Evolutionary conservation across 257 asterid genomes (phyloP).

Genomic region (Scutellaria galericulata): DNA sequence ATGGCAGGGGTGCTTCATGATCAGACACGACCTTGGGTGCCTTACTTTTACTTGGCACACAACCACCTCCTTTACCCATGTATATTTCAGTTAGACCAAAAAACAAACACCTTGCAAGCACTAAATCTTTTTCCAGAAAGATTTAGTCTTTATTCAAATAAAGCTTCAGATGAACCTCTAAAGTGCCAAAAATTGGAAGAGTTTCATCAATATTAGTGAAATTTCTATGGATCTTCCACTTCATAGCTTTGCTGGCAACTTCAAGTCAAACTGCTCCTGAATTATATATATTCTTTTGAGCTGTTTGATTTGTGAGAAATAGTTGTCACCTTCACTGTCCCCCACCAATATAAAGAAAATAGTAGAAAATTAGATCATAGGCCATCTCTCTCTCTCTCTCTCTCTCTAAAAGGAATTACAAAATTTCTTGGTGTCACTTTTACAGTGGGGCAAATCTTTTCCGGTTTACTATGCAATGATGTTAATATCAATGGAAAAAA

Average conservation of each 20-base stretch:
- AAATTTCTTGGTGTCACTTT: too few species aligned
- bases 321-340: slow-evolving; percentile 13
- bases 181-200: background rate
- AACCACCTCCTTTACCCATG: slow-evolving; percentile 81
- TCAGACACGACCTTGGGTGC: slow-evolving; percentile 34
- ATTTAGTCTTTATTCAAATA: background rate
- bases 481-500: too few species aligned
- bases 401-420: too few species aligned
- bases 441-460: too few species aligned
- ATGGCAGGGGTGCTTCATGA: slow-evolving; percentile 31
- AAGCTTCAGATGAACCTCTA: background rate
- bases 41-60: slow-evolving; percentile 57
- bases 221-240: slow-evolving; percentile 18
- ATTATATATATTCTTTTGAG: background rate
- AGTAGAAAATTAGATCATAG: slow-evolving; percentile 8
- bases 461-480: too few species aligned
- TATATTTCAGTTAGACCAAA: slow-evolving; percentile 14
- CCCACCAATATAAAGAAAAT: slow-evolving; percentile 17
- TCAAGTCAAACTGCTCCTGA: slow-evolving; percentile 19
- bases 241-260: slow-evolving; percentile 39
- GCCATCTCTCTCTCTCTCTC: background rate
- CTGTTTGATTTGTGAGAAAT: slow-evolving; percentile 6
- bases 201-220: background rate
- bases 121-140: background rate
- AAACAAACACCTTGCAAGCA: slow-evolving; percentile 3